phyloP scores from a whole-genome alignment of 2,329 filamentous ascomycete genomes.

The Camptophora hylomeconis region DNA sequence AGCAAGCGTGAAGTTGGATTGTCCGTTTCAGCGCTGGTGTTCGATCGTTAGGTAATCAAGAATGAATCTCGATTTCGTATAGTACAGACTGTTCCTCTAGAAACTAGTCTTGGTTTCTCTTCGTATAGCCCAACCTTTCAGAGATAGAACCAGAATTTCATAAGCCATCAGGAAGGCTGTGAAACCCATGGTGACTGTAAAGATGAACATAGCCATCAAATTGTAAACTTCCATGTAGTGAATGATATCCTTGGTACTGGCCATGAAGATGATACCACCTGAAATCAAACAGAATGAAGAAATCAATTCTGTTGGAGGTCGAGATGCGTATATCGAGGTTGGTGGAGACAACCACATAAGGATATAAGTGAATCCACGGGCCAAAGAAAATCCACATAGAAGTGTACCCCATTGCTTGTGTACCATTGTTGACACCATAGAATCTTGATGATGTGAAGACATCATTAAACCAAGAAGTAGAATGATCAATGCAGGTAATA shows the following conservation, averaged over 20 bases:
- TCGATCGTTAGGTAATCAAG: too few species aligned
- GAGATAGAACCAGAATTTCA: conserved; percentile 60
- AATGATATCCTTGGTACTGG: conserved; percentile 68
- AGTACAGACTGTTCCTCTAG: conserved; percentile 1
- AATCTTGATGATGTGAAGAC: conserved; percentile 76
- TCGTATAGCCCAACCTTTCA: conserved; percentile 74
- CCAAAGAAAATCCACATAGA: conserved; percentile 66
- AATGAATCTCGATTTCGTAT: not conserved
- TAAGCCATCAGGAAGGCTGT: conserved; percentile 78
- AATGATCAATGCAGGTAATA: conserved; percentile 75
- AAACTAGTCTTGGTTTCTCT: conserved; percentile 22
- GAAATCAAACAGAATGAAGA: conserved; percentile 74
- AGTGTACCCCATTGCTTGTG: conserved; percentile 89
- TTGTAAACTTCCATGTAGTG: conserved; percentile 61
- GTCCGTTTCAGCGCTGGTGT: too few species aligned
- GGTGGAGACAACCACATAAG: conserved; percentile 69
- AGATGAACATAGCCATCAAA: conserved; percentile 84
- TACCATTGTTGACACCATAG: conserved; percentile 78
- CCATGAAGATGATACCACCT: conserved; percentile 85
- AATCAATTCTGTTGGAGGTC: conserved; percentile 83
- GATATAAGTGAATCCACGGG: conserved; percentile 67
- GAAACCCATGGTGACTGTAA: conserved; percentile 75
- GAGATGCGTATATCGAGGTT: conserved; percentile 63
- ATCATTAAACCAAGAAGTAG: conserved; percentile 86
- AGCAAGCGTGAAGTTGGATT: too few species aligned